These are phyloP conservation scores for Diaporthe citrichinensis DNA, from an alignment of 2,329 filamentous ascomycete genomes.

Conservation along the genomic window DNA sequence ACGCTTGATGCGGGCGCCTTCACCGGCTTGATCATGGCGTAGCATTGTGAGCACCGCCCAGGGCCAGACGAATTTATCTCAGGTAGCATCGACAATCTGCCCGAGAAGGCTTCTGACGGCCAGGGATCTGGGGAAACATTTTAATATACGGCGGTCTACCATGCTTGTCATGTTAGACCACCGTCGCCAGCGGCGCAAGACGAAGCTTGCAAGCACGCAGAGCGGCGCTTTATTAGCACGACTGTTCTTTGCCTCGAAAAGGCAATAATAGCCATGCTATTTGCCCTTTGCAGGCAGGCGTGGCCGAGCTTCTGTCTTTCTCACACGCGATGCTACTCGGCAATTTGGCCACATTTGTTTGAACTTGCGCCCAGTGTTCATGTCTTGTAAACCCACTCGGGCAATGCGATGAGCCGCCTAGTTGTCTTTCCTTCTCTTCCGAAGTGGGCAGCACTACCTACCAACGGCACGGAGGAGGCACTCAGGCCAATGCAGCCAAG, in stretches of 20 bases:
- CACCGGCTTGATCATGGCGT: slow-evolving; percentile 20
- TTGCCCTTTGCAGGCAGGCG: slow-evolving; percentile 16
- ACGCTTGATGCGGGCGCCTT: slow-evolving; percentile 19
- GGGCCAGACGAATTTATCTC: slow-evolving; percentile 3
- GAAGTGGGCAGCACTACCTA: neutral
- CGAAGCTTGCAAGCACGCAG: neutral
- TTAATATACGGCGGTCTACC: neutral
- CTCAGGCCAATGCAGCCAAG: neutral
- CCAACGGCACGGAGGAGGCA: neutral
- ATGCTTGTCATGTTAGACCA: neutral
- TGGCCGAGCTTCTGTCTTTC: neutral
- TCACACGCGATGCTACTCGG: slow-evolving; percentile 24
- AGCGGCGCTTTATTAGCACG: slow-evolving; percentile 10
- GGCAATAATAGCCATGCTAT: slow-evolving; percentile 29
- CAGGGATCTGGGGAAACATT: slow-evolving; percentile 26
- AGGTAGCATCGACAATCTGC: slow-evolving; percentile 24
- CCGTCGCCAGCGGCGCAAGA: slow-evolving; percentile 13
- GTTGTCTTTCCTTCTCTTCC: slow-evolving; percentile 6
- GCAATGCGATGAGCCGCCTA: slow-evolving; percentile 15
- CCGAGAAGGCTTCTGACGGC: slow-evolving; percentile 2
- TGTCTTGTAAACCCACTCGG: neutral
- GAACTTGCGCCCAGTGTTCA: neutral
- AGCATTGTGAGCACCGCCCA: slow-evolving; percentile 1
- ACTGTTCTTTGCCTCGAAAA: neutral
- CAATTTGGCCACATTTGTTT: slow-evolving; percentile 5